Percentiles rank a stretch among this genome's conserved stretches.
phyloP scores from a whole-genome alignment of 768 basidiomycete genomes.

The Xerocomellus chrysenteron region DNA sequence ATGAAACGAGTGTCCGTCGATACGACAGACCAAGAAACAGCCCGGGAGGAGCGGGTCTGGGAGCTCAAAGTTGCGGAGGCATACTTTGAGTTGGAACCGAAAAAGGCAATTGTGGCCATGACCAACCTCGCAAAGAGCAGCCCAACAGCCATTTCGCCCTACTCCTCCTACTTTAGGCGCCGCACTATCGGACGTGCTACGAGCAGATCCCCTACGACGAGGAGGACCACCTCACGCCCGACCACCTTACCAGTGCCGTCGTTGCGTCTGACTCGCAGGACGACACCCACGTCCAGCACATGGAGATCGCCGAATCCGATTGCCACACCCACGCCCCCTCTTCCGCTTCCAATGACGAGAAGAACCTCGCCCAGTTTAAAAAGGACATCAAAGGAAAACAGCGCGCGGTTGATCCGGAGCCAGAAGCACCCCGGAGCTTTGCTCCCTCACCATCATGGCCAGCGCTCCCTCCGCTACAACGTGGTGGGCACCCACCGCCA shows the following conservation, averaged over 20 bases:
- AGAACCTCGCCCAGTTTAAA: slow-evolving; percentile 41
- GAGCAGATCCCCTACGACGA: slow-evolving; percentile 80
- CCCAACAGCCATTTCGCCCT: slow-evolving; percentile 26
- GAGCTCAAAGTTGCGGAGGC: slow-evolving; percentile 82
- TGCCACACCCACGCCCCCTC: slow-evolving; percentile 15
- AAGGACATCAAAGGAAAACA: slow-evolving; percentile 80
- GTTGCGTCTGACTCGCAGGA: slow-evolving; percentile 32
- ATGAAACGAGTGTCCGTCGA: slow-evolving; percentile 95
- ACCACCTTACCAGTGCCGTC: slow-evolving; percentile 28
- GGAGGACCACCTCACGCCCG: slow-evolving; percentile 52
- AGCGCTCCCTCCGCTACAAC: slow-evolving; percentile 15
- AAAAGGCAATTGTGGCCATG: slow-evolving; percentile 16
- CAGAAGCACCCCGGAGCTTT: slow-evolving; percentile 43
- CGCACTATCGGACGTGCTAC: slow-evolving; percentile 82
- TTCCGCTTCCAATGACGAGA: slow-evolving; percentile 27
- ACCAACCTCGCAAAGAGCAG: slow-evolving; percentile 19
- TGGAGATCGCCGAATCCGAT: slow-evolving; percentile 50
- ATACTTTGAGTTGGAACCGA: slow-evolving; percentile 71
- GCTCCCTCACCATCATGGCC: slow-evolving; percentile 9
- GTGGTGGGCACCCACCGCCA: slow-evolving; percentile 24
- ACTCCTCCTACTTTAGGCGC: slow-evolving; percentile 48
- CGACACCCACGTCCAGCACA: slow-evolving; percentile 49
- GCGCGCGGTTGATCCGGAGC: slow-evolving; percentile 68
- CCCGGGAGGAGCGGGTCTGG: slow-evolving; percentile 83
- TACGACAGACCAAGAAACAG: slow-evolving; percentile 79